Conservation (phyloP, 176 grass and related monocot genomes). For the Cenchrus purpureus region DNA sequence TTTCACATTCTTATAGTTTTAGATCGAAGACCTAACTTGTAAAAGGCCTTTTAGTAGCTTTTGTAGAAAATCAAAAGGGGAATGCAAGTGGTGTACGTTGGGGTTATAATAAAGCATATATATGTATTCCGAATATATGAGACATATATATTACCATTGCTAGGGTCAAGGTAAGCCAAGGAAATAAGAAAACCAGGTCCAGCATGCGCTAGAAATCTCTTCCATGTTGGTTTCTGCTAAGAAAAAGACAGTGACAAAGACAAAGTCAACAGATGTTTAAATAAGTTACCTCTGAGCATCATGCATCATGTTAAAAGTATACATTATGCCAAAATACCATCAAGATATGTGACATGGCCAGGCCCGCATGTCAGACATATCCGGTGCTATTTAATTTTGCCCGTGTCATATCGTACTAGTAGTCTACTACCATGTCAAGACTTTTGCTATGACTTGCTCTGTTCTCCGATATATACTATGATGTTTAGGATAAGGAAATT, state of each 20-base stretch:
- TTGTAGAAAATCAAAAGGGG: no score
- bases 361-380: not conserved
- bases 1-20: no score
- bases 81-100: no score
- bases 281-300: not conserved
- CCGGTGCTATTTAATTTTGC: not conserved
- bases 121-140: not conserved
- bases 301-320: not conserved
- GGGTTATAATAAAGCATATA: no score
- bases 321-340: not conserved
- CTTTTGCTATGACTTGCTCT: no score
- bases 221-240: constrained; percentile 63
- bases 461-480: no score
- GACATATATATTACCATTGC: constrained; percentile 63
- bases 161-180: constrained; percentile 86
- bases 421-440: no score
- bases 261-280: not conserved
- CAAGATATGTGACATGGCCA: not conserved
- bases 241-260: not conserved
- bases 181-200: constrained; percentile 87
- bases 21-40: no score
- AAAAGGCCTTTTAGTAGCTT: no score
- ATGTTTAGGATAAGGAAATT: no score
- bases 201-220: constrained; percentile 66
- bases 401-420: not conserved